Percentiles rank a stretch among this genome's conserved stretches.
phyloP scores from a whole-genome alignment of 257 asterid species.

The Nicotiana paniculata region DNA sequence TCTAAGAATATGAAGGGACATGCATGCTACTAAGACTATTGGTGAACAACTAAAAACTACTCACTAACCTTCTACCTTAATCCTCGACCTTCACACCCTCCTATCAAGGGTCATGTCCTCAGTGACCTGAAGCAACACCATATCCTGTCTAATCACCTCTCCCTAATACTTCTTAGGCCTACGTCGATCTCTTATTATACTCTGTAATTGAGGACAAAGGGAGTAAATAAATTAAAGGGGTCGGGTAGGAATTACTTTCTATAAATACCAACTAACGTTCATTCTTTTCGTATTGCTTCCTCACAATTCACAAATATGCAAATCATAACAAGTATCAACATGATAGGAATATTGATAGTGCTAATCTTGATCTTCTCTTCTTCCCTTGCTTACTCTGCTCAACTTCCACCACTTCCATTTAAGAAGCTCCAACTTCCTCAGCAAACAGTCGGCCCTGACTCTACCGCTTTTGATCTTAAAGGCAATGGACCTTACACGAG shows the following conservation, averaged over 20 bases:
- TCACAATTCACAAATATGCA: background rate
- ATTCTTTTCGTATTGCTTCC: background rate
- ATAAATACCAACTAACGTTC: background rate
- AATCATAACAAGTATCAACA: background rate
- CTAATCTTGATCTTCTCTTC: background rate
- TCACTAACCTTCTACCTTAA: too few relatives aligned
- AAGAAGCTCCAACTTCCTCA: background rate
- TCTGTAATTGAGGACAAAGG: too few relatives aligned
- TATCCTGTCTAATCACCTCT: too few relatives aligned
- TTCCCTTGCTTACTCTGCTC: background rate
- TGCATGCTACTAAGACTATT: too few relatives aligned
- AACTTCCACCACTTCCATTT: background rate
- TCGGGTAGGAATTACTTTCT: background rate
- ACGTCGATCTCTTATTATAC: too few relatives aligned
- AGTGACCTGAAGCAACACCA: too few relatives aligned
- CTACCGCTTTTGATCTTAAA: constrained; percentile 24
- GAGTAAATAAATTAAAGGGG: too few relatives aligned
- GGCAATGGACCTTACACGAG: constrained; percentile 36
- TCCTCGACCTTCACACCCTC: too few relatives aligned
- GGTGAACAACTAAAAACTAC: too few relatives aligned
- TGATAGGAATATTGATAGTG: background rate
- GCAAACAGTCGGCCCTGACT: constrained; percentile 31
- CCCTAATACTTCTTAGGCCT: too few relatives aligned
- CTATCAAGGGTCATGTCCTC: too few relatives aligned
- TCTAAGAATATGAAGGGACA: too few relatives aligned